These are phyloP conservation scores for Candida tammaniensis DNA, from an alignment of 805 yeast genomes.

Conservation along the genomic window DNA sequence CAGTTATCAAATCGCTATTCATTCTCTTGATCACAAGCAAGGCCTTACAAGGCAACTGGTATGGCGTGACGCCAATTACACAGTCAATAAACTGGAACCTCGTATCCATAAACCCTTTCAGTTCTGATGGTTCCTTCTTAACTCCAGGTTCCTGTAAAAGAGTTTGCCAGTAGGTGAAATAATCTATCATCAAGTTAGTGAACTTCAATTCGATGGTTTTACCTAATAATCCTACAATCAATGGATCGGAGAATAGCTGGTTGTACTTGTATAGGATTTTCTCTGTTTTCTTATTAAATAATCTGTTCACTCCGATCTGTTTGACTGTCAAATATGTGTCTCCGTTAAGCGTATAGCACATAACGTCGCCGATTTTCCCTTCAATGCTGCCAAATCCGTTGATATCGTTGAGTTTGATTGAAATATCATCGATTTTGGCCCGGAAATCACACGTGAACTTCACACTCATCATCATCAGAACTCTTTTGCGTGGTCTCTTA, in stretches of 20 bases:
- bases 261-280: conserved; percentile 21
- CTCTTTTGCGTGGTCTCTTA: conserved; percentile 17
- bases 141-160: conserved; percentile 1
- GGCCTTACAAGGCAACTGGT: conserved; percentile 53
- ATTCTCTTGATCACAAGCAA: conserved; percentile 53
- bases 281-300: conserved; percentile 6
- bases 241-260: conserved; percentile 11
- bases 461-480: conserved; percentile 6
- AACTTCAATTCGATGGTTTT: conserved; percentile 9
- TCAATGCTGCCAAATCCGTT: conserved; percentile 27
- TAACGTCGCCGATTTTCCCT: conserved; percentile 12
- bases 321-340: conserved; percentile 23
- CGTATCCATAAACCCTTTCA: conserved; percentile 29
- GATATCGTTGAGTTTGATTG: conserved; percentile 15
- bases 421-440: conserved; percentile 15
- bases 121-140: background rate
- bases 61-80: conserved; percentile 62
- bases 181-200: conserved; percentile 8
- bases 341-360: conserved; percentile 18
- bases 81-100: conserved; percentile 48
- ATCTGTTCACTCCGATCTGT: conserved; percentile 17
- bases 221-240: conserved; percentile 7
- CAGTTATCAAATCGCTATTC: conserved; percentile 45
- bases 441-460: conserved; percentile 42
- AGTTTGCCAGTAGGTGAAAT: conserved; percentile 14